Evolutionary conservation across 441 rosid species (phyloP), one percentile per base, ranked within the genome.

Genomic region (Flueggea neowawraea): DNA sequence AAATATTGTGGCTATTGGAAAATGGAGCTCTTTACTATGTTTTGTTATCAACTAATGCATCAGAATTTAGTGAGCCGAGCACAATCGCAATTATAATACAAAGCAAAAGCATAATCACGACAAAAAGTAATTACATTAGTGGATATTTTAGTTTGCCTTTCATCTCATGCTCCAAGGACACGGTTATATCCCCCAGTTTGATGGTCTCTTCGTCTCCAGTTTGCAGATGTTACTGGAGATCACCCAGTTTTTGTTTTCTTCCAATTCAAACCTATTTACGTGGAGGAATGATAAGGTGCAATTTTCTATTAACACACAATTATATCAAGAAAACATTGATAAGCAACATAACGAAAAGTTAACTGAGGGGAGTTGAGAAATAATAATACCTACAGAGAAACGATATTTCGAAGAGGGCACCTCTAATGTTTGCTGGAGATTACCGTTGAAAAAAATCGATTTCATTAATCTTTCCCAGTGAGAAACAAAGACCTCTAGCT

Each of bases 381-480:
- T 4, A 36, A 12, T 17, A 61, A 61, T 70, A 60, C 91, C 72
- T 49, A 90, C 97, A 53, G 97, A 90, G 33, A 88, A 82, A 62
- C 77, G 75, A 60, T 95, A 90, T 70, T 88, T 88, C 0, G 85
- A 73, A 0, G 95, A 88, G 43, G 95, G 97, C 28, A 90, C n/a
- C n/a, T n/a, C n/a, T n/a, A n/a, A n/a, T n/a, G n/a, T n/a, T n/a
- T n/a, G n/a, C n/a, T n/a, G n/a, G n/a, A n/a, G n/a, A n/a, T n/a
- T n/a, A n/a, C n/a, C n/a, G n/a, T n/a, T n/a, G n/a, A n/a, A n/a
- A n/a, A n/a, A n/a, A n/a, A n/a, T n/a, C n/a, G n/a, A n/a, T n/a
- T n/a, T n/a, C n/a, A n/a, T n/a, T n/a, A n/a, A n/a, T n/a, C n/a
- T n/a, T n/a, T n/a, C n/a, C n/a, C n/a, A n/a, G n/a, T n/a, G n/a